Evolutionary conservation across 2,329 filamentous ascomycete species (phyloP), one percentile per base, ranked within the genome.

Genomic region (Pleoardoris graminearum): DNA sequence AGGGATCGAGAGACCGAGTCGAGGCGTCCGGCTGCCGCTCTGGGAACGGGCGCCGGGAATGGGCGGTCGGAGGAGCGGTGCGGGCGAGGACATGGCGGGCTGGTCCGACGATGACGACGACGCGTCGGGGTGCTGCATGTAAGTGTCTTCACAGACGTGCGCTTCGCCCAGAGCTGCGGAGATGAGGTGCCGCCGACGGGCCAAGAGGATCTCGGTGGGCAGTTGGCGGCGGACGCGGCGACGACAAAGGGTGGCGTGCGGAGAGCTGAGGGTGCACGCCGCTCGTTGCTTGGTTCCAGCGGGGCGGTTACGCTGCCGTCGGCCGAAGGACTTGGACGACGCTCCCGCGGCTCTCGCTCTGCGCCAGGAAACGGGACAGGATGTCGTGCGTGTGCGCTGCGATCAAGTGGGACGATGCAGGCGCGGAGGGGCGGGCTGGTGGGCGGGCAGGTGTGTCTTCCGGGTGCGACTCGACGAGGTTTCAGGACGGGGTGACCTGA

Each of bases 1-100:
- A 32, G 93, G 93, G 53, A 97, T 97, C 39, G 92, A 90, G 51
- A 97, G 84, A 38, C 91, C 93, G 53, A 97, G 82, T 65, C 89
- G 86, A 23, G 91, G 91, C 48, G 88, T 81, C 58, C 88, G 82
- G 54, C 81, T 78, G 53, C 84, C 85, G 59, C 81, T 78, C 62
- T 80, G 81, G 58, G 81, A 70, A 49, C 73, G 73, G 42, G 73
- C 81, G 59, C 90, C 89, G 33, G 88, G 89, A 51, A 95, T 86
- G 56, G 91, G 90, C 49, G 91, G 89, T 55, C 91, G 88, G 51
- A 96, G 86, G 53, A 95, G 84, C 55, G 90, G 90, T 48, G 87
- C 89, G 47, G 89, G 86, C 43, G 88, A 85, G 52, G 88, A 85
- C 86, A 92, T 89, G 65, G 80, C 82, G 66, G 67, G 52, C 52